These are phyloP conservation scores for Inga oerstediana DNA, from an alignment of 306 rosid species.

Conservation along the genomic window DNA sequence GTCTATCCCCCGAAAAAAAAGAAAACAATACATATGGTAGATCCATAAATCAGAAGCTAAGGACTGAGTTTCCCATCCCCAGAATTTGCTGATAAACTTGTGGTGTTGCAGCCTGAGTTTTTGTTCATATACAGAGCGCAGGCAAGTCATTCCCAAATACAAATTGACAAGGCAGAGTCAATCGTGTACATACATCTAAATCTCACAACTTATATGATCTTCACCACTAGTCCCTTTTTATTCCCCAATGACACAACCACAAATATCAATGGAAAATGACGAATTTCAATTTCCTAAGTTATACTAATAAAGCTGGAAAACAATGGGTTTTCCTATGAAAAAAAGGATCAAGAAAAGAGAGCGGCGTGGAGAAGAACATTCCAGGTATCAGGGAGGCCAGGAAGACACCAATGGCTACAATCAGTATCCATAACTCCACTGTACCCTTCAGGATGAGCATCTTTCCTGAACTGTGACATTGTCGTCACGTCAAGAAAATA, in stretches of 20 bases:
- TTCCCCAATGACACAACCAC: constrained; percentile 45
- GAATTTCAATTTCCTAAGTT: not conserved
- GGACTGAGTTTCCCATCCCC: not conserved
- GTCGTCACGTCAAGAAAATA: constrained; percentile 73
- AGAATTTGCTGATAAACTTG: not conserved
- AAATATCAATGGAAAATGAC: constrained; percentile 27
- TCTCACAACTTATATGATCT: constrained; percentile 40
- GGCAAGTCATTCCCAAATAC: constrained; percentile 26
- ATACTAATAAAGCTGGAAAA: constrained; percentile 28
- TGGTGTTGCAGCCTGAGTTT: not conserved
- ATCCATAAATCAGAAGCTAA: not conserved
- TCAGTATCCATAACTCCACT: constrained; percentile 65
- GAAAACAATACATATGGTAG: not conserved
- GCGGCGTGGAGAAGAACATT: constrained; percentile 78
- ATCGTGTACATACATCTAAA: constrained; percentile 39
- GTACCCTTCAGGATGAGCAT: constrained; percentile 81
- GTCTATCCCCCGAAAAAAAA: not conserved
- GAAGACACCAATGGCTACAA: constrained; percentile 99
- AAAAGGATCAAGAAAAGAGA: constrained; percentile 54
- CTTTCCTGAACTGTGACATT: constrained; percentile 79
- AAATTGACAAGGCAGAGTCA: constrained; percentile 10
- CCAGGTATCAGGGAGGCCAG: constrained; percentile 98
- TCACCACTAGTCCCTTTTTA: constrained; percentile 39
- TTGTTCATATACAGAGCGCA: constrained; percentile 17
- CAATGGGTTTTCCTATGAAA: constrained; percentile 39